Percentiles rank a stretch among this genome's conserved stretches.
phyloP scores from a whole-genome alignment of 2,329 filamentous ascomycete species.

The Onygenales sp. region DNA sequence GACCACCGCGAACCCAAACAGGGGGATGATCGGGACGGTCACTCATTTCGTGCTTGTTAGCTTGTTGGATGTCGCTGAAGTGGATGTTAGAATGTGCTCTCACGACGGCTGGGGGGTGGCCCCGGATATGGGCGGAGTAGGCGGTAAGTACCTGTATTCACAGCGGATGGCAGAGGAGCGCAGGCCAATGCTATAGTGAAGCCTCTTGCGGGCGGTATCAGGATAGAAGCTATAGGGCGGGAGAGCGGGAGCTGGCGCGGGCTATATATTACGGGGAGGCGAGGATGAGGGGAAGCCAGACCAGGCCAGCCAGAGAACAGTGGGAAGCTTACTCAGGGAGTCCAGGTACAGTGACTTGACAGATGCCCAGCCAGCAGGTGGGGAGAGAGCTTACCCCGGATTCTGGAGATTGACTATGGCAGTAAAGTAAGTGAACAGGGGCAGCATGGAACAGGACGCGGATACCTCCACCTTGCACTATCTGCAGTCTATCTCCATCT shows the following conservation, averaged over 20 bases:
- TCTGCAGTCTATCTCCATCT: too few species aligned
- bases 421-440: background rate
- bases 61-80: background rate
- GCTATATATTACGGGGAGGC: background rate
- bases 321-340: background rate
- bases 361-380: background rate
- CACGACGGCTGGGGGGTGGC: background rate
- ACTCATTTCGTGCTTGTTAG: background rate
- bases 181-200: background rate
- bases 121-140: background rate
- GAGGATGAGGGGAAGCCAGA: background rate
- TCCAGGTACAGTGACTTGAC: background rate
- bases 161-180: background rate
- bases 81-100: background rate
- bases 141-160: background rate
- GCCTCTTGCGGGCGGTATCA: background rate
- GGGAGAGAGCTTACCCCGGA: background rate
- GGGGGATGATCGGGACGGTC: slow-evolving; percentile 12
- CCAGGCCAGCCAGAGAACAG: slow-evolving; percentile 4
- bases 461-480: too few species aligned
- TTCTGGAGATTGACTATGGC: background rate
- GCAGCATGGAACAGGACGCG: too few species aligned
- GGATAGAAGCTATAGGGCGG: too few species aligned
- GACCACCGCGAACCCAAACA: slow-evolving; percentile 13
- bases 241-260: background rate